A percentile compares a stretch with the other conserved stretches of the same genome.
Evolutionary conservation across 2,329 filamentous ascomycete species (phyloP).

Genomic region (Clonostachys rosea): DNA sequence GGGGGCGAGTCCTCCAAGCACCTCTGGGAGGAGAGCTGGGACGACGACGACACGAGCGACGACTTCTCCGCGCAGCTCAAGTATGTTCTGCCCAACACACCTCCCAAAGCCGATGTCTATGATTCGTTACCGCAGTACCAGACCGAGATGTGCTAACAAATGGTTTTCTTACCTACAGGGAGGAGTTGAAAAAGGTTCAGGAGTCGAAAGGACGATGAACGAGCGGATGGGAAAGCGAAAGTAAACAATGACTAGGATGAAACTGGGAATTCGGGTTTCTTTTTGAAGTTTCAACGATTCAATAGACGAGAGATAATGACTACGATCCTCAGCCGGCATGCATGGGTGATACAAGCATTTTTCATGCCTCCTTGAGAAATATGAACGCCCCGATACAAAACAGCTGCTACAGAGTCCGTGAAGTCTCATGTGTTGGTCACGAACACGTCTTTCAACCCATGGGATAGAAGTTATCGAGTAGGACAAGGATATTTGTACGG

Average conservation of each 20-base stretch:
- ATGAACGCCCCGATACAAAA: no score
- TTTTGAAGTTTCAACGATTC: constrained; percentile 11
- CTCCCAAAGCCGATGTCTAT: no score
- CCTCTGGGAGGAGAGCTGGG: constrained; percentile 99
- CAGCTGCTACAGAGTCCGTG: no score
- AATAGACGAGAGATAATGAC: not conserved
- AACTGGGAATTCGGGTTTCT: constrained; percentile 2
- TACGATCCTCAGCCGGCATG: not conserved
- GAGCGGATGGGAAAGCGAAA: constrained; percentile 1
- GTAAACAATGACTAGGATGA: constrained; percentile 1
- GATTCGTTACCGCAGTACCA: no score
- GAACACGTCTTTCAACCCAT: no score
- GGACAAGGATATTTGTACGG: no score
- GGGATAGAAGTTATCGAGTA: no score
- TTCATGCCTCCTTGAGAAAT: no score
- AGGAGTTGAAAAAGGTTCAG: constrained; percentile 94
- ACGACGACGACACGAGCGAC: constrained; percentile 94
- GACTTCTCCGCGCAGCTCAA: constrained; percentile 94
- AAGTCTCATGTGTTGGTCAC: no score
- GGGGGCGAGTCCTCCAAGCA: constrained; percentile 66
- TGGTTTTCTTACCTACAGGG: constrained; percentile 39
- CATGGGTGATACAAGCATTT: no score
- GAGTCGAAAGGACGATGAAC: constrained; percentile 59
- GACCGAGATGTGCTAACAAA: not conserved
- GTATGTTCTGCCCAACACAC: constrained; percentile 41